phyloP scores from a whole-genome alignment of 2,329 filamentous ascomycete species.

The Ambrosiella beaveri region DNA sequence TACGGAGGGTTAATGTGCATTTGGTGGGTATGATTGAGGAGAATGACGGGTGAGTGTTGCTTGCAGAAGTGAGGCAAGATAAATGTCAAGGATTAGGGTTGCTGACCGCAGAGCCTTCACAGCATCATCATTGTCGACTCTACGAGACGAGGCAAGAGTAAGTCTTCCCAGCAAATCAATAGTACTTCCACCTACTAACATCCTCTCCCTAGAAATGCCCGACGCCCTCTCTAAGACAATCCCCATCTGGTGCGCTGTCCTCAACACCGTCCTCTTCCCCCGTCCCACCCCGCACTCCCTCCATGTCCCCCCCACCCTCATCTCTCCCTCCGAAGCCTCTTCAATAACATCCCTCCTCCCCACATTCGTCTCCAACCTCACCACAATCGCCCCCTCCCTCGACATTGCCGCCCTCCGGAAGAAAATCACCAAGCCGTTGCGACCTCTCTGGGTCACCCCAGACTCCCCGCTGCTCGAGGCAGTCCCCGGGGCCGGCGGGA shows the following conservation, averaged over 20 bases:
- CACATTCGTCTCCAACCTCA: constrained; percentile 34
- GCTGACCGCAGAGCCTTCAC: background rate
- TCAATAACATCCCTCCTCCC: constrained; percentile 52
- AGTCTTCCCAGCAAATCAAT: constrained; percentile 16
- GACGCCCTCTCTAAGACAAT: constrained; percentile 89
- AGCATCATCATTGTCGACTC: constrained; percentile 80
- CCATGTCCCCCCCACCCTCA: constrained; percentile 52
- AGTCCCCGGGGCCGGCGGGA: constrained; percentile 6
- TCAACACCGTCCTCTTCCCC: constrained; percentile 67
- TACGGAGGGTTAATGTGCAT: constrained; percentile 69
- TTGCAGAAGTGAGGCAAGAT: background rate
- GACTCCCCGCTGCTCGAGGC: constrained; percentile 32
- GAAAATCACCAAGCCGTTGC: constrained; percentile 52
- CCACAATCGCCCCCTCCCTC: constrained; percentile 36
- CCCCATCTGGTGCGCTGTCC: constrained; percentile 79
- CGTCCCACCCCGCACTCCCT: constrained; percentile 33
- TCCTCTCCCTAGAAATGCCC: constrained; percentile 48
- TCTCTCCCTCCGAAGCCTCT: constrained; percentile 57
- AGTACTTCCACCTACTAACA: constrained; percentile 10
- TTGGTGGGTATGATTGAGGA: constrained; percentile 50
- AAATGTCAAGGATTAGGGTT: background rate
- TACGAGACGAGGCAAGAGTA: constrained; percentile 74
- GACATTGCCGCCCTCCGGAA: constrained; percentile 35
- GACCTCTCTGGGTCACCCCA: constrained; percentile 65
- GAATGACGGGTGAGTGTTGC: constrained; percentile 40